Evolutionary conservation across 192 early-diverging fungal species (phyloP), one percentile per base, ranked within the genome.

Genomic region (Dimargaris xerosporica): DNA sequence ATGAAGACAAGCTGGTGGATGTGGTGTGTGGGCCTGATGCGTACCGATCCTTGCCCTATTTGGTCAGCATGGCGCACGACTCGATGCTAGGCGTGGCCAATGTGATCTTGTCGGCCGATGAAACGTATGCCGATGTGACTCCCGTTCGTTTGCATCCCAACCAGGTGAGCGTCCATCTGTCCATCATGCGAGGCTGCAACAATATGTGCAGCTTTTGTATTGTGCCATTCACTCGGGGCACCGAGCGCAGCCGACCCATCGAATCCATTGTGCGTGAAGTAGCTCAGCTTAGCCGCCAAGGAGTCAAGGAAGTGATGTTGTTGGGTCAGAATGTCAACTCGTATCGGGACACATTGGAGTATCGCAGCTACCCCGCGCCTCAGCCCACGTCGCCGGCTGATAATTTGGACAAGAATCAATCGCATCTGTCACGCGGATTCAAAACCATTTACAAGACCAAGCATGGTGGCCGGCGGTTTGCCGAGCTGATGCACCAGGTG

Each of bases 321-420:
- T 74, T 88, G n/a, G 86, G 86, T 15, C 86, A 88, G 67, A 88
- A 88, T 67, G 86, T 88, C 44, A 88, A 88, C 66, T 88, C 86
- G 41, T 88, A 86, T 63, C 72, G 86, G 43, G 86, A 88, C 67
- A 79, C 75, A 5, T 81, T 76, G 54, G 72, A 80, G 34, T 80
- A 78, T 69, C 70, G 70, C 5, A 68, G 73, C 7, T 75, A 74
- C 64, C 63, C 71, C 44, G 54, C 77, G 0, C 60, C 56, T 3
- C 77, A 70, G 10, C 62, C 73, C 10, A 80, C 28, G 29, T 12
- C 54, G 10, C 19, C 54, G 0, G 19, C 6, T 6, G 16, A 21
- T 43, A 41, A 19, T 17, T 5, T n/a, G 55, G 70, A 26, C 53
- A 74, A 13, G 75, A 75, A 44, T 75, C 74, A 45, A 7, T 17